Base-by-base conservation (phyloP, 805 yeast genomes). In the Candida tibetensis region DNA sequence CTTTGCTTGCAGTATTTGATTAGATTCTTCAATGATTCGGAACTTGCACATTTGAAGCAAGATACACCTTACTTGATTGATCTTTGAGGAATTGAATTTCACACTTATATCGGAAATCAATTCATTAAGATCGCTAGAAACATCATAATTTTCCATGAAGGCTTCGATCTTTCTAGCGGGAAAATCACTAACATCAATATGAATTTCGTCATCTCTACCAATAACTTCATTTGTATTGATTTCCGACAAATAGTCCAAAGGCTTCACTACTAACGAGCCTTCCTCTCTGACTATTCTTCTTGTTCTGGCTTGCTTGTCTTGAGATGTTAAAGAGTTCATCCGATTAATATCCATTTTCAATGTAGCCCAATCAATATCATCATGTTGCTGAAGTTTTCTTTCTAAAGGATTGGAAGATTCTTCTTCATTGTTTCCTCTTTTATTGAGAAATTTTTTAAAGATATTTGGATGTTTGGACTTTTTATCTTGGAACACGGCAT, bases 241-340 rank as follows among this genome's bases (percentile, higher is more conserved):
- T 10, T 66, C 71, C 3, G 69, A 50, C n/a, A 69, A 46, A 40
- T 49, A 65, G 32, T 69, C 74, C 40, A 68, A 56, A 2, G 75
- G 75, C 37, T 69, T 69, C 32, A 68, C 58, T 18, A 69, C 60
- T 32, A 69, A 51, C 19, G 58, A 51, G 7, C 62, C 60, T 41
- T 66, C 73, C 35, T 61, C 60, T 32, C 65, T 52, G 3, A 57
- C 64, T 17, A 65, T 81, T 39, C 87, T 69, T 56, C 76, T 76
- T 37, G 85, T 81, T 47, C 98, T 74, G 12, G 72, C 66, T 37
- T 80, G 82, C 42, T 84, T 79, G 44, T 90, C 96, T 38, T 72
- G 56, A 36, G 60, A 57, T 40, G 46, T 45, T 44, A 38, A 48
- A 39, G 34, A 46, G 47, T 41, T 52, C 57, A 36, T 45, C 37